Conservation (phyloP, 495 filamentous ascomycete genomes). For the Aspergillus biplanus region DNA sequence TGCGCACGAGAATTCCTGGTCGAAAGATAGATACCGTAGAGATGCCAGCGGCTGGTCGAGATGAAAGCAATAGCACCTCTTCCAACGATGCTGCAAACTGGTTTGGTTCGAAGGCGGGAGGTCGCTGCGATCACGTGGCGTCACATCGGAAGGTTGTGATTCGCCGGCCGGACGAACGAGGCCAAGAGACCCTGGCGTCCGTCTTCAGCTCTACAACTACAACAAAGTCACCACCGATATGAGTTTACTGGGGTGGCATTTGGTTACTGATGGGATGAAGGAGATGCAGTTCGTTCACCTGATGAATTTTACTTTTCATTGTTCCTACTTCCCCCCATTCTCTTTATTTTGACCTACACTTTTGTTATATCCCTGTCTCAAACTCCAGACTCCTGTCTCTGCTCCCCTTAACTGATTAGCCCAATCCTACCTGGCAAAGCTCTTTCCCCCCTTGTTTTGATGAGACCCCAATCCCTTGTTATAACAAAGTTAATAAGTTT, state of each 20-base stretch:
- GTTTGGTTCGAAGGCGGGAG: constrained; percentile 50
- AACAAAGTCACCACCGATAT: too few species aligned
- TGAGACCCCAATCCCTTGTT: neutral
- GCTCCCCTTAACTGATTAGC: neutral
- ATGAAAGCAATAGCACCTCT: constrained; percentile 23
- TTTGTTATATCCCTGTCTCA: neutral
- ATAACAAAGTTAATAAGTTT: neutral
- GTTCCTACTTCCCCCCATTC: neutral
- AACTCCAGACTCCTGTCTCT: neutral
- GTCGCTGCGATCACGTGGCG: constrained; percentile 38
- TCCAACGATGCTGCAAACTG: constrained; percentile 35
- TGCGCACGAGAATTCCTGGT: constrained; percentile 16
- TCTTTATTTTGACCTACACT: neutral
- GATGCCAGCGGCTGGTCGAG: constrained; percentile 23
- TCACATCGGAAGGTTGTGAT: constrained; percentile 27
- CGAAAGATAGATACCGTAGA: constrained; percentile 28
- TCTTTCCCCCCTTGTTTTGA: neutral
- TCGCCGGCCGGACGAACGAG: constrained; percentile 24
- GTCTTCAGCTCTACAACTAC: neutral
- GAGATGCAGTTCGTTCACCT: too few species aligned
- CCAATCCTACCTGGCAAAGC: neutral
- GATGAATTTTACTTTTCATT: neutral
- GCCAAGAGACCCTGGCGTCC: neutral
- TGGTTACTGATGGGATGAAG: too few species aligned
- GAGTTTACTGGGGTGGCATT: too few species aligned